Base-by-base conservation (phyloP, 2,329 filamentous ascomycete genomes). In the Penicillium sp. region DNA sequence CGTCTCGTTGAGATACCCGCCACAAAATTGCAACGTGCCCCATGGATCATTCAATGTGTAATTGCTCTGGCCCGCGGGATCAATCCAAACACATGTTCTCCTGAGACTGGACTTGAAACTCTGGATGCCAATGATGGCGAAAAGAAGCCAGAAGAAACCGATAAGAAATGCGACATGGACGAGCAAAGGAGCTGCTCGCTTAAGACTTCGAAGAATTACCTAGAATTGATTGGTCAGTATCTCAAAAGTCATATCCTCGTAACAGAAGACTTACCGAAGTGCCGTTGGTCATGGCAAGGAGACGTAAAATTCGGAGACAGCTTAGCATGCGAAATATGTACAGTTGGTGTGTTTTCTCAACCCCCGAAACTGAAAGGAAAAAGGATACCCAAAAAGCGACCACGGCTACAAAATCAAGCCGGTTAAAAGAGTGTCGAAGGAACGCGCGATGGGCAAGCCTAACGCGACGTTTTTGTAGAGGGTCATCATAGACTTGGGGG, bases 291-390 rank as follows among this genome's bases (percentile, higher is more conserved):
- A 99, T 84, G 50, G 91, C 89, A 21, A 99, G 81, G n/a, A 99
- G 82, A 59, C 94, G 86, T 63, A 99, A 78, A 63, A 99, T 97
- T 44, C 96, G 90, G 62, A 99, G 82, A 75, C 92, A 97, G 70
- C 93, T 96, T 59, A 99, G 81, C 96, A 99, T 99, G 56, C 91
- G 88, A 74, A 99, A 99, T 8, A 97, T 84, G 67, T 92, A 96
- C 8, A 97, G 75, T 70, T 96, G 90, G 52, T 86, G 81, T 2
- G 75, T 69, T 59, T 82, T 81, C 70, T 97, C 90, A 21, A 92
- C 72, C 0, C 88, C 86, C 12, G 84, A 83, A 19, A 93, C 76
- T 33, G 86, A 85, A 50, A 99, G 80, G 12, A 85, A 73, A 68
- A 97, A 94, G 1, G 91, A 88, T 57, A 96, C 88, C 94, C 94